Base-by-base conservation (phyloP, 768 basidiomycete species). In the Termitomyces sp. region DNA sequence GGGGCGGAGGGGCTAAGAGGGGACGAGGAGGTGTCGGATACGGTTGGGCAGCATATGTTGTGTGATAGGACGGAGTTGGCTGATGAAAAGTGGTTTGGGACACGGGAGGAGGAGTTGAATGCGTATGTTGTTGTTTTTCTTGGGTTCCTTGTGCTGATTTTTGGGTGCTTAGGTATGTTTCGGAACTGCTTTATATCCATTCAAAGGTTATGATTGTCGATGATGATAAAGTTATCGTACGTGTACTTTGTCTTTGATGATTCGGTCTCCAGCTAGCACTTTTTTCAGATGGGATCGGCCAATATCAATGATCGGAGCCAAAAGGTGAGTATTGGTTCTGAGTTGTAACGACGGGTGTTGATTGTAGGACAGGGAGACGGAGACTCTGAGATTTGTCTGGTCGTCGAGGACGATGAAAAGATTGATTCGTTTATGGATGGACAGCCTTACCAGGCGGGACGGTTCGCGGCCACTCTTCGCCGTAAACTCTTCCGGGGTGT, bases 131-230 rank as follows among this genome's bases (percentile, higher is more conserved):
- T 33, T 33, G 31, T 9, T 33, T 1, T 10, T 33, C 1, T 59
- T n/a, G 41, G 23, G 23, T 23, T 23, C 23, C 23, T 44, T 30
- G 28, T 57, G 23, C 65, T 56, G 55, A 56, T 55, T 28, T 43
- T 53, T 50, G 50, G 38, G 54, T 43, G 11, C n/a, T 28, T 59
- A 88, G 88, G 53, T 92, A 91, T 70, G 83, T 91, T 19, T 84
- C 86, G n/a, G 87, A 91, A 71, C 60, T 89, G 62, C 71, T 88
- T 21, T 93, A 93, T 63, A 92, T 94, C 57, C 91, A 94, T 67
- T 84, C 83, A 23, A 94, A 94, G 75, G 68, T 96, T 26, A 96
- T 97, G 94, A 91, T 96, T 53, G 91, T 97, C 37, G 95, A 97
- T 65, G 95, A 98, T 66, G 78, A 83, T 33, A 78, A 86, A 37